Evolutionary conservation across 192 early-diverging fungal species (phyloP).

Genomic region (Rhizophlyctis rosea): DNA sequence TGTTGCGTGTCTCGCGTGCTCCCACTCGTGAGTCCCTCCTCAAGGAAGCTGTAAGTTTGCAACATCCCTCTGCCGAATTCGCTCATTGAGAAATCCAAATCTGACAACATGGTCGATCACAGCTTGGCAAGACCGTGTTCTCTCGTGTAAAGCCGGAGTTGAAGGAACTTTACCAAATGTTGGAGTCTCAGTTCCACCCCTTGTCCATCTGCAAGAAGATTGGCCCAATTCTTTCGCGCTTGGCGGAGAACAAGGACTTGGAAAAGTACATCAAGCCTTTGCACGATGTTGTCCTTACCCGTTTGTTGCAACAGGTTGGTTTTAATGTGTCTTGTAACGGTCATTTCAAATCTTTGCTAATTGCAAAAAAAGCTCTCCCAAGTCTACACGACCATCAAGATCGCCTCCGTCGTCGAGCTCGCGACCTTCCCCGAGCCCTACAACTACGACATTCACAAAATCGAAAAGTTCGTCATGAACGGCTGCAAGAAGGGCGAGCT

Average conservation of each 20-base stretch:
- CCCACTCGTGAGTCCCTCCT: slow-evolving; percentile 89
- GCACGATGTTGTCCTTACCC: slow-evolving; percentile 95
- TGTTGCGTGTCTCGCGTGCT: slow-evolving; percentile 78
- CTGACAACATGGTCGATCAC: not conserved
- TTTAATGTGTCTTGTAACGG: not conserved
- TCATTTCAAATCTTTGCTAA: not conserved
- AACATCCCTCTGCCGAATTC: not conserved
- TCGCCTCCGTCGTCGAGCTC: slow-evolving; percentile 87
- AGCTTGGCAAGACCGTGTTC: slow-evolving; percentile 79
- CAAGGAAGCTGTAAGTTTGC: slow-evolving; percentile 66
- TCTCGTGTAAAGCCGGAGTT: slow-evolving; percentile 83
- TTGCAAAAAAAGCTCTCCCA: slow-evolving; percentile 67
- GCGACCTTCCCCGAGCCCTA: slow-evolving; percentile 84
- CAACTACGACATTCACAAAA: slow-evolving; percentile 77
- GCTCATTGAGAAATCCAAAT: not conserved
- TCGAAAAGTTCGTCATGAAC: slow-evolving; percentile 99
- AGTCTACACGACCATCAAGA: slow-evolving; percentile 96
- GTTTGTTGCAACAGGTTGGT: slow-evolving; percentile 82
- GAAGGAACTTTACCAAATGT: slow-evolving; percentile 87
- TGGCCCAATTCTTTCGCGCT: slow-evolving; percentile 66
- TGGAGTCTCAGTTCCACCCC: slow-evolving; percentile 99
- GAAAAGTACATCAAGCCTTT: slow-evolving; percentile 89
- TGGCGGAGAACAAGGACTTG: slow-evolving; percentile 70
- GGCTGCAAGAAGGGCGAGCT: slow-evolving; percentile 95
- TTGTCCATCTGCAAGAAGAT: slow-evolving; percentile 97